Evolutionary conservation across 805 yeast genomes (phyloP), one percentile per base, ranked within the genome.

Genomic region (Ogataea thermomethanolica): DNA sequence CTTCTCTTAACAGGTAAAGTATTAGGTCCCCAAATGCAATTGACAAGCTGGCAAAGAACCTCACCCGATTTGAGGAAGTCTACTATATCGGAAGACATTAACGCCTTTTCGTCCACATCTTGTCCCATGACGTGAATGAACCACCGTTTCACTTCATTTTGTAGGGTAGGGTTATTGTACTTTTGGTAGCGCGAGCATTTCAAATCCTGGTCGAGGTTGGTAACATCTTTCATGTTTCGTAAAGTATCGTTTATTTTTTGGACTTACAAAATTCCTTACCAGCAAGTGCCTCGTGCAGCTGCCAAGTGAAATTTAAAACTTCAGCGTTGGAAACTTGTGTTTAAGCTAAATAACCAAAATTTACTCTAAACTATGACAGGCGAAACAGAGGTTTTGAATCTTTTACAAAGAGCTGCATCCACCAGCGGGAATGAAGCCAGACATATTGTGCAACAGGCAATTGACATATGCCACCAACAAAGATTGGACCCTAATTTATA

Each of bases 141-240:
- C 89, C 95, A 87, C 5, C 55, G 49, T 49, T 71, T 71, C 12
- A 62, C 59, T 24, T 65, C 66, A 3, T 41, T 35, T 28, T 59
- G 65, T 8, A 64, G 52, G 14, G 38, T 21, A 3, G 50, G 43
- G 41, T 61, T 50, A 28, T 70, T 61, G 54, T 79, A 84, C 53
- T 81, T 84, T 8, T 64, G 62, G 7, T 58, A 52, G 47, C 91
- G 67, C 0, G 81, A 67, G 9, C 53, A 55, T 24, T 58, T 63
- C 29, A 84, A 59, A 55, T 82, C 88, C 37, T 79, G 79, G 53
- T 83, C 90, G 25, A 83, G 58, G 21, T 81, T 79, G 0, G 86
- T 72, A 6, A 43, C 27, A 30, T 47, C 46, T 5, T 39, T 27
- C 42, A 39, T 41, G 15, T 13, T 39, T 22, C 14, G 5, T n/a